Percentiles rank a stretch among this genome's conserved stretches.
phyloP scores from a whole-genome alignment of 2,329 filamentous ascomycete species.

The Exophiala sp. region DNA sequence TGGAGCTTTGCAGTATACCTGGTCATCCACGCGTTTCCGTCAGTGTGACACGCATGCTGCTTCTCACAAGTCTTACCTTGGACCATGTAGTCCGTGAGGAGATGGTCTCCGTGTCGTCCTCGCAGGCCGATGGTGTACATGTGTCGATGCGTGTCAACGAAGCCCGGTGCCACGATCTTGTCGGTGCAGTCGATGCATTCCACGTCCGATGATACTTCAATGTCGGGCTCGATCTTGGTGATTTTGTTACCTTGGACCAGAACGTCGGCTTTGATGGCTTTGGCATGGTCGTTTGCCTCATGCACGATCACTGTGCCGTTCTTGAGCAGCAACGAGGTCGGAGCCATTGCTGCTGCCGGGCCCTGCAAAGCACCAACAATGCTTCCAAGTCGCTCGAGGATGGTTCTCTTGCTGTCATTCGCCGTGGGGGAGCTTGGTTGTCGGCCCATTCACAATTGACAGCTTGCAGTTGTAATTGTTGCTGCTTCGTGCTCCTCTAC shows the following conservation, averaged over 20 bases:
- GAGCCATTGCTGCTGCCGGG: too few relatives aligned
- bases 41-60: slow-evolving; percentile 37
- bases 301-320: slow-evolving; percentile 14
- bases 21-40: slow-evolving; percentile 28
- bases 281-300: slow-evolving; percentile 3
- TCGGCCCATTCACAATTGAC: too few relatives aligned
- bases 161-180: slow-evolving; percentile 31
- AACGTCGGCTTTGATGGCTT: slow-evolving; percentile 3
- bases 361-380: too few relatives aligned
- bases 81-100: slow-evolving; percentile 8
- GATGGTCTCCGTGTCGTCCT: slow-evolving; percentile 8
- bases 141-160: slow-evolving; percentile 36
- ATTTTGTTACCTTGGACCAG: slow-evolving; percentile 14
- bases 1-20: slow-evolving; percentile 38
- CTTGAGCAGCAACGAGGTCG: slow-evolving; percentile 6
- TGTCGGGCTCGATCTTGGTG: neutral
- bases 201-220: neutral
- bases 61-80: slow-evolving; percentile 12
- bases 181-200: slow-evolving; percentile 36
- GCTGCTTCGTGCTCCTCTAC: too few relatives aligned
- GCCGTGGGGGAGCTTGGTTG: too few relatives aligned
- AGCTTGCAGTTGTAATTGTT: too few relatives aligned
- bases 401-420: too few relatives aligned
- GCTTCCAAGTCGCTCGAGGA: too few relatives aligned
- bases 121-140: slow-evolving; percentile 29